phyloP scores from a whole-genome alignment of 495 filamentous ascomycete genomes.

The Bacidia rubella region DNA sequence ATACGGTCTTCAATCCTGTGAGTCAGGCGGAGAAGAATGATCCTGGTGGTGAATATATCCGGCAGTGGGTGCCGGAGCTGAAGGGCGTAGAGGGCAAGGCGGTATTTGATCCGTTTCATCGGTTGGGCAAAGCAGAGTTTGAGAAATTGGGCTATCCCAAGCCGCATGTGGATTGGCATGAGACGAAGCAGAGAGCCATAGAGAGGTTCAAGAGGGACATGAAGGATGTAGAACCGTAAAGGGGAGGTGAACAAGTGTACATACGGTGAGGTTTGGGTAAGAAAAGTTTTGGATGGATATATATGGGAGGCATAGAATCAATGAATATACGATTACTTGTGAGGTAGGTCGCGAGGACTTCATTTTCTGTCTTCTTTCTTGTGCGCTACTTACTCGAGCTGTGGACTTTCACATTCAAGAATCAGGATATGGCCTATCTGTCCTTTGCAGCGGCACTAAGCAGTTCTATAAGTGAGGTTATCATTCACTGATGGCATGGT shows the following conservation, averaged over 20 bases:
- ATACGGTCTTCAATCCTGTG: constrained; percentile 34
- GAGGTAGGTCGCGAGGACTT: too few relatives aligned
- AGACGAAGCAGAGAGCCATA: constrained; percentile 28
- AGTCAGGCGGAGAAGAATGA: constrained; percentile 40
- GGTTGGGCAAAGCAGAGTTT: constrained; percentile 28
- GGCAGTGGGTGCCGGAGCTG: constrained; percentile 56
- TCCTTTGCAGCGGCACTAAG: too few relatives aligned
- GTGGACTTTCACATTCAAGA: too few relatives aligned
- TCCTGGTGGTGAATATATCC: constrained; percentile 51
- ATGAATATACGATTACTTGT: not conserved
- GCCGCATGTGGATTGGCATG: constrained; percentile 30
- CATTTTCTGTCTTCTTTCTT: too few relatives aligned
- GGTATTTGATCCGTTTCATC: constrained; percentile 26
- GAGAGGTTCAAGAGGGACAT: constrained; percentile 30
- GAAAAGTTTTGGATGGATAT: not conserved
- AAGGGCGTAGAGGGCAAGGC: constrained; percentile 29
- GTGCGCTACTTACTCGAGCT: too few relatives aligned
- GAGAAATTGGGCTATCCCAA: constrained; percentile 32
- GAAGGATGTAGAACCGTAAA: constrained; percentile 19
- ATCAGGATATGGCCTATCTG: too few relatives aligned
- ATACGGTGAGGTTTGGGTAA: not conserved
- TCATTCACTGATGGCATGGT: too few relatives aligned
- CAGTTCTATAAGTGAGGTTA: too few relatives aligned
- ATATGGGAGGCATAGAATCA: not conserved
- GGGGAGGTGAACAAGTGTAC: not conserved